Base-by-base conservation (phyloP, 257 asterid genomes). In the Petunia secreta region DNA sequence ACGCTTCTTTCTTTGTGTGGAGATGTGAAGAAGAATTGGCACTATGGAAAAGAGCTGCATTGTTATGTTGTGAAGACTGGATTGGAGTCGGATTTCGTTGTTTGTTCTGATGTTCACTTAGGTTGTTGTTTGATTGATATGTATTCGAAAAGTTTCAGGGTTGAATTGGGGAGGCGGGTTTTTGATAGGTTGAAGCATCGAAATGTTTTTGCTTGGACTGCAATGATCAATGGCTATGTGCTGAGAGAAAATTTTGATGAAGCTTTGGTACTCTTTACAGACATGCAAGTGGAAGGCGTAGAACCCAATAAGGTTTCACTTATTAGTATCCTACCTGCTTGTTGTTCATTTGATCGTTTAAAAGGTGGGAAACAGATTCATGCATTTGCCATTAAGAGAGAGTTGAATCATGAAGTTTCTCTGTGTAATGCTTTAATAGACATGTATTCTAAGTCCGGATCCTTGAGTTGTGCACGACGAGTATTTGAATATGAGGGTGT, bases 41-140 rank as follows among this genome's bases (percentile, higher is more conserved):
- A 65, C 10, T 87, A 80, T 79, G 97, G 95, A 14, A 90, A 84
- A 79, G 97, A 89, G 77, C 75, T 92, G 59, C 97, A 92, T 77
- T 84, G 90, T 71, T 90, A 89, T 84, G 77, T 87, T 4, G 53
- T 89, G 80, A 87, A 68, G 54, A 84, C 83, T 53, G 86, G 82
- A 71, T 79, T 88, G 83, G 87, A 88, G 59, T 69, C 63, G 76
- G 84, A 82, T 74, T 80, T 44, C 1, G 76, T 74, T 11, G 57
- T 13, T n/a, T 85, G 53, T 38, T 25, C 75, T 37, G 94, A 92
- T 73, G 88, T 84, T 84, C 95, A 88, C 80, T 79, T 92, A 34
- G 93, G 90, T 43, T 90, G 95, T 80, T 86, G 93, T 65, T 84
- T 92, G 92, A 86, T 92, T 46, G 95, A 89, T 85, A 88, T 89